Evolutionary conservation across 1,139 yeast genomes (phyloP), one percentile per base, ranked within the genome.

Genomic region (Hyphopichia buzzinii): DNA sequence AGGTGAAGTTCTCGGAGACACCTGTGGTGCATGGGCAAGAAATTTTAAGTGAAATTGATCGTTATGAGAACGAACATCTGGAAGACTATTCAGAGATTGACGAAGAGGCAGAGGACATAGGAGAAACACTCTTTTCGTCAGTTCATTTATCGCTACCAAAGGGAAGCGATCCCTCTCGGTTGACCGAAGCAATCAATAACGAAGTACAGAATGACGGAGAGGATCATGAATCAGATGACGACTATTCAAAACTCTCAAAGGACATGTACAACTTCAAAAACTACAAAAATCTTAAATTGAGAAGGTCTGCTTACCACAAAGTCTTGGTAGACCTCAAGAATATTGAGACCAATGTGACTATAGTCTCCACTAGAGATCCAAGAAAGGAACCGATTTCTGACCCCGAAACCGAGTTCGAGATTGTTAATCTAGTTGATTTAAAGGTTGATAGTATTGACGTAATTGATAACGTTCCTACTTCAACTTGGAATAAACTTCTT

Each of bases 401-500:
- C 26, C 41, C 45, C 8, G 33, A 36, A 2, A 64, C 67, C 26
- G 67, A 54, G 23, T 58, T 70, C 23, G 83, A 77, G 36, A 41
- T 74, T 4, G 55, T 83, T 17, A 81, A 74, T 49, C 62, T 72
- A 3, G 57, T 73, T 8, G 70, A 63, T n/a, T 33, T 66, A 3
- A 48, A 56, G 25, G 61, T 84, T 6, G 70, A 70, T n/a, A 77
- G 78, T 32, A 58, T 84, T 34, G 80, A 77, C 39, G 66, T 88
- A 3, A 64, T 77, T 39, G 98, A 92, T 55, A 85, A 88, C 53
- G 79, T 90, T 2, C 82, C 90, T 0, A 77, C 90, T 0, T 90
- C 97, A 0, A 84, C 95, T 0, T 92, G 97, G 97, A 86, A 88
- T 50, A 86, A 85, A 59, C 81, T 90, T 54, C 64, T 84, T 23